Base-by-base conservation (phyloP, 805 yeast genomes). In the Suhomyces sp. region DNA sequence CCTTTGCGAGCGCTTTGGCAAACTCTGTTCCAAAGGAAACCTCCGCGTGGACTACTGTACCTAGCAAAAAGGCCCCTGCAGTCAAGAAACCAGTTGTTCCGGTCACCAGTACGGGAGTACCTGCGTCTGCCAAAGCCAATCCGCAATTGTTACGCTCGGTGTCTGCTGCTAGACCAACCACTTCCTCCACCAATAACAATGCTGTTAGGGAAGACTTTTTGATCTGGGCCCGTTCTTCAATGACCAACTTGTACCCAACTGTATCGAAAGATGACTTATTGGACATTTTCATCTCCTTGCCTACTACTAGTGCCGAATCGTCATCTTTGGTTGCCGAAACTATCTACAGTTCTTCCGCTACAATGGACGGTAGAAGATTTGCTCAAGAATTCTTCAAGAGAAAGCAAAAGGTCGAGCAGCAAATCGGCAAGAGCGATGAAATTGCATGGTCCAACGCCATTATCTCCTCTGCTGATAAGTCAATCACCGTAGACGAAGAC, bases 361-460 rank as follows among this genome's bases (percentile, higher is more conserved):
- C 92, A 1, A 85, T 93, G 88, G 97, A 94, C 68, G 98, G 98
- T 23, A 85, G 97, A 66, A 80, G 96, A 59, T 93, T 92, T 75
- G 97, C 99, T 0, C 82, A 80, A 52, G 99, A 94, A 65, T 94
- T 94, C 67, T 77, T 87, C 65, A 87, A 86, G 70, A 84, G 88
- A 65, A 86, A 94, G 64, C 80, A 79, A 55, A 79, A 75, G 48
- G 92, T 90, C 52, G 97, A 91, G 61, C 79, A 81, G 57, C 73
- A 68, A 54, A 53, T 70, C 52, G 74, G 73, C 9, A 57, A 54
- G n/a, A 65, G 71, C 26, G 73, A 70, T 31, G 76, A 70, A 7
- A 76, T 82, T 58, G 77, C 84, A 42, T 91, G 97, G 97, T 77
- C 80, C 48, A 87, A 85, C 54, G 94, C 92, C 3, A 73, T 88